Conservation (phyloP, 176 grass and related monocot species). For the Rhipidocladum racemiflorum region DNA sequence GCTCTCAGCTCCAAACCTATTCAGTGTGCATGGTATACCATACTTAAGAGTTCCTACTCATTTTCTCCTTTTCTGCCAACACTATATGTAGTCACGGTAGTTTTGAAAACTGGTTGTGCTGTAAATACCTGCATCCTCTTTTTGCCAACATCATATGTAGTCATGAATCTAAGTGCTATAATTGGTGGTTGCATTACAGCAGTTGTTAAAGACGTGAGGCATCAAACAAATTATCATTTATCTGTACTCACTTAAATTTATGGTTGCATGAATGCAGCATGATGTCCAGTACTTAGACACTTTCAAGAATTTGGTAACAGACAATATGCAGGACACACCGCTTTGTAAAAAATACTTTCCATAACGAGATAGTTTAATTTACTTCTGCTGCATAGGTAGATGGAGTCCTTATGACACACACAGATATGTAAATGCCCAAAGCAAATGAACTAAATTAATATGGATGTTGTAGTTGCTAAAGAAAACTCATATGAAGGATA, state of each 20-base stretch:
- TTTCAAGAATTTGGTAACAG: background rate
- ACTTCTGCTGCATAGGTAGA: background rate
- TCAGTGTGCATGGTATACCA: background rate
- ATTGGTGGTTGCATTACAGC: constrained; percentile 3
- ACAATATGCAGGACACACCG: background rate
- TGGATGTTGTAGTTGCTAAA: background rate
- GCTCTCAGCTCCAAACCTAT: background rate
- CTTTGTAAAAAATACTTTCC: background rate
- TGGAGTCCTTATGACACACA: background rate
- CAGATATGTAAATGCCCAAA: background rate
- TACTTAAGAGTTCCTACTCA: background rate
- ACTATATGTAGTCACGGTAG: background rate
- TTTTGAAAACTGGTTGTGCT: constrained; percentile 12
- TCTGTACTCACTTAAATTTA: constrained; percentile 5
- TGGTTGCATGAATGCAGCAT: background rate
- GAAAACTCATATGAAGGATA: background rate
- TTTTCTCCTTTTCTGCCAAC: constrained; percentile 9
- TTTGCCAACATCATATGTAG: too few species aligned
- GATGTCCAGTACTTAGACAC: background rate
- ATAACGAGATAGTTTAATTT: background rate
- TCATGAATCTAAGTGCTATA: background rate
- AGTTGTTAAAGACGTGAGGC: background rate
- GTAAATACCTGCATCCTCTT: background rate
- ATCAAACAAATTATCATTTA: background rate
- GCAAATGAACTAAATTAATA: background rate